These are phyloP conservation scores for Echium plantagineum DNA, from an alignment of 257 asterid species.

Conservation along the genomic window DNA sequence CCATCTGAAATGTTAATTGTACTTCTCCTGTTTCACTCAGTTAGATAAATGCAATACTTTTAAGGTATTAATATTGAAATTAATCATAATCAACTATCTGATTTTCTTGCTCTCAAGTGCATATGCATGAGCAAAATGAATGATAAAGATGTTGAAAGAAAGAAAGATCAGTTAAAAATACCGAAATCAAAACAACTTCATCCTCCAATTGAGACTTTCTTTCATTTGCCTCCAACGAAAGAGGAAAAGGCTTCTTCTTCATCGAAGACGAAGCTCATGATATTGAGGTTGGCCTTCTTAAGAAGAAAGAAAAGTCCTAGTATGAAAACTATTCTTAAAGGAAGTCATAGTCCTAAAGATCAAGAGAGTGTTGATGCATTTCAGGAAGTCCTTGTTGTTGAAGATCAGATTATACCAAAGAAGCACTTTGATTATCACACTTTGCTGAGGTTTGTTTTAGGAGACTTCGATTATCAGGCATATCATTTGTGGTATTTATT, in stretches of 20 bases:
- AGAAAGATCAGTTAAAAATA: slow-evolving; percentile 15
- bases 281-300: slow-evolving; percentile 15
- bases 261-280: slow-evolving; percentile 16
- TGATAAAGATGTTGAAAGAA: slow-evolving; percentile 29
- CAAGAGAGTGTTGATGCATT: slow-evolving; percentile 41
- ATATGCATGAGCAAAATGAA: slow-evolving; percentile 44
- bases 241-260: slow-evolving; percentile 8
- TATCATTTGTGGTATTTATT: too few relatives aligned
- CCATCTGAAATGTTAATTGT: too few relatives aligned
- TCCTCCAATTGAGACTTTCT: slow-evolving; percentile 46
- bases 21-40: not conserved
- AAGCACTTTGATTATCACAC: slow-evolving; percentile 54
- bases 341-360: slow-evolving; percentile 40
- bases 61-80: too few relatives aligned
- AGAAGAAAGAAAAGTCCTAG: slow-evolving; percentile 24
- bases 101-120: not conserved
- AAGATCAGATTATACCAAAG: slow-evolving; percentile 21
- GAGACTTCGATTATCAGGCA: too few relatives aligned
- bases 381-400: slow-evolving; percentile 40
- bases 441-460: slow-evolving; percentile 36
- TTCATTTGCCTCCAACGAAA: slow-evolving; percentile 29
- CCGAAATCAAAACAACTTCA: slow-evolving; percentile 17
- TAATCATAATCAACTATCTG: too few relatives aligned
- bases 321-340: slow-evolving; percentile 26
- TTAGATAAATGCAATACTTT: too few relatives aligned